These are phyloP conservation scores for Coemansia sp. DNA, from an alignment of 192 early-diverging fungal species.

Conservation along the genomic window DNA sequence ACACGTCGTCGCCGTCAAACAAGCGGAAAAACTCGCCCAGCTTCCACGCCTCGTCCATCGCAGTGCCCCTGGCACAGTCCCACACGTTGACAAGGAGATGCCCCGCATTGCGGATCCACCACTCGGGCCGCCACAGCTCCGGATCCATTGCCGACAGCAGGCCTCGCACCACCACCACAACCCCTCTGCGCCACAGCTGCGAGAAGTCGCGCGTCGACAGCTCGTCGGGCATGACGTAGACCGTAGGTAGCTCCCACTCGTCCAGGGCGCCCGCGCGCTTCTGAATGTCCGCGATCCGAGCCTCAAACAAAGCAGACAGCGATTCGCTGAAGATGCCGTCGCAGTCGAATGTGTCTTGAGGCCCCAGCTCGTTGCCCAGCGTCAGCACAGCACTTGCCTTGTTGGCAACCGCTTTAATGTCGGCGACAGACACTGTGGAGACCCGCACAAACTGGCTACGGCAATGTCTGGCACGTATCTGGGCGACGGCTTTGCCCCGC, in stretches of 20 bases:
- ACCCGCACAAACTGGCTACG: constrained; percentile 31
- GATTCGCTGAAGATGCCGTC: constrained; percentile 7
- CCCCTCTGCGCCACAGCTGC: constrained; percentile 27
- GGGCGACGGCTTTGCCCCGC: not conserved
- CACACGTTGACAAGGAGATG: constrained; percentile 53
- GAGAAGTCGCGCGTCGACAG: constrained; percentile 38
- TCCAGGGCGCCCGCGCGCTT: constrained; percentile 32
- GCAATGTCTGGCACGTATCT: not conserved
- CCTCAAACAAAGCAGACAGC: constrained; percentile 3
- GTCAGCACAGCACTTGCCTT: constrained; percentile 1
- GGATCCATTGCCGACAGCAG: constrained; percentile 16
- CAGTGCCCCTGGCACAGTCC: constrained; percentile 46
- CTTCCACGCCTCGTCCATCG: constrained; percentile 21
- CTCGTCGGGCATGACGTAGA: constrained; percentile 25
- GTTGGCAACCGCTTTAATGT: not conserved
- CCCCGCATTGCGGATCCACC: constrained; percentile 43
- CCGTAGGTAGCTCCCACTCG: constrained; percentile 31
- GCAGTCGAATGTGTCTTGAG: constrained; percentile 11
- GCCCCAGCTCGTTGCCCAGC: not conserved
- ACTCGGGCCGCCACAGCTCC: constrained; percentile 31
- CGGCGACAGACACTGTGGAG: constrained; percentile 8
- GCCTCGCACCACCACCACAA: constrained; percentile 33
- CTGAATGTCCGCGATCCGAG: constrained; percentile 1
- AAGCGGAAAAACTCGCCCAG: constrained; percentile 56
- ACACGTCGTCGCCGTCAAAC: constrained; percentile 49